A percentile compares a stretch with the other conserved stretches of the same genome.
Evolutionary conservation across 495 filamentous ascomycete genomes (phyloP).

Genomic region (Peziza echinospora): DNA sequence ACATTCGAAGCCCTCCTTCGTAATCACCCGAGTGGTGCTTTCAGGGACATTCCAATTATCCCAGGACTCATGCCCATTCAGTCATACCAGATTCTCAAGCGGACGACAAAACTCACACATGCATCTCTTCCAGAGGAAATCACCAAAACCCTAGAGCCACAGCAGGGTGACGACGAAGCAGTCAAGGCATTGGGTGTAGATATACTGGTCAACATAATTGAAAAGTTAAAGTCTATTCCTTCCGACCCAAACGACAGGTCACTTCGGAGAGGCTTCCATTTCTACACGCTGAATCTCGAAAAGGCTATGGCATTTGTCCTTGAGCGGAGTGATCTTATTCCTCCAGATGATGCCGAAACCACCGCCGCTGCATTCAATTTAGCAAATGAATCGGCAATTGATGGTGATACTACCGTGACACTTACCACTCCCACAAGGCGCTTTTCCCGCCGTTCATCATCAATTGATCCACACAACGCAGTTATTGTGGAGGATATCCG

Average conservation of each 20-base stretch:
- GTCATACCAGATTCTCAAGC: constrained; percentile 80
- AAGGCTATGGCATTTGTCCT: constrained; percentile 88
- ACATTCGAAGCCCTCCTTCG: constrained; percentile 58
- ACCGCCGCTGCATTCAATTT: not conserved
- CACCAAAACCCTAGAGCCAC: constrained; percentile 46
- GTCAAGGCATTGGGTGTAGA: constrained; percentile 58
- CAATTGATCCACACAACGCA: constrained; percentile 46
- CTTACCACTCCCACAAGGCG: not conserved
- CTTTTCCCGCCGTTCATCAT: not conserved
- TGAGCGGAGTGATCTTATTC: constrained; percentile 67
- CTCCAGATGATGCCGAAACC: constrained; percentile 21
- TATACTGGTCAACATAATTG: constrained; percentile 48
- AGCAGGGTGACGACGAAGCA: constrained; percentile 77
- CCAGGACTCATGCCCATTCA: constrained; percentile 95
- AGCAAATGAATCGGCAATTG: not conserved
- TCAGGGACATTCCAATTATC: constrained; percentile 76
- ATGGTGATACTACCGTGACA: constrained; percentile 2
- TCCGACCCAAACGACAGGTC: constrained; percentile 24
- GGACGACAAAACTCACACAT: constrained; percentile 89
- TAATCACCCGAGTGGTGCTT: constrained; percentile 61
- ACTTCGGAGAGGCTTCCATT: constrained; percentile 66
- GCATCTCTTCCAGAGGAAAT: constrained; percentile 54
- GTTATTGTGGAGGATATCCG: constrained; percentile 49
- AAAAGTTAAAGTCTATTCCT: constrained; percentile 38
- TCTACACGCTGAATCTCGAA: constrained; percentile 91